Base-by-base conservation (phyloP, 1,284 basidiomycete species). In the Leccinum holopus region DNA sequence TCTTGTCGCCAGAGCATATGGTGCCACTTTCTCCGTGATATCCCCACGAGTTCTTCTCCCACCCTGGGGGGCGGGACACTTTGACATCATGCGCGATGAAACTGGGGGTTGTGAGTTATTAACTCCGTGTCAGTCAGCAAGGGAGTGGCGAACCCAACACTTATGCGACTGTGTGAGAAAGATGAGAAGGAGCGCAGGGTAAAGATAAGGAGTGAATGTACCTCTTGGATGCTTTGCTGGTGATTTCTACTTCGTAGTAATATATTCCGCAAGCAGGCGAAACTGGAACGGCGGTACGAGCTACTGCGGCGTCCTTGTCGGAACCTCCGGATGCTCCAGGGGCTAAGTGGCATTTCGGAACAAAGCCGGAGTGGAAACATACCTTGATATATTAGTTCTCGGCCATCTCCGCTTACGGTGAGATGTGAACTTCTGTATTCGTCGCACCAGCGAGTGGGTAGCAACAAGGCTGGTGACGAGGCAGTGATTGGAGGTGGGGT, bases 1-100 rank as follows among this genome's bases (percentile, higher is more conserved):
- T 83, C 67, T 86, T 91, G 65, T 90, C 87, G 4, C 87, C 85
- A 25, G 88, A 85, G 76, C 92, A 94, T 2, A 87, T 82, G 66
- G 82, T 84, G 5, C 95, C 95, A 71, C 95, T 94, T 72, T 97
- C 94, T n/a, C 91, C 93, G 72, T 96, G 92, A 76, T 94, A 98
- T 47, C 94, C 95, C 89, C 92, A 97, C n/a, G 92, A 94, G 60
- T 87, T 84, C 65, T 81, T 79, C 73, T 96, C 94, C 92, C 93
- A 96, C 3, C 95, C 95, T 14, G 95, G 94, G 39, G 96, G 82
- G 59, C 94, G 86, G 30, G 84, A 83, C 58, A 92, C 77, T 70
- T 85, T 85, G 53, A 89, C 87, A 32, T 84, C 78, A 39, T 73
- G 77, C 33, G 78, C 78, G 61, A 82, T 77, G 69, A 86, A 83